phyloP scores from a whole-genome alignment of 140 eudicot species.

The Stevia rebaudiana region DNA sequence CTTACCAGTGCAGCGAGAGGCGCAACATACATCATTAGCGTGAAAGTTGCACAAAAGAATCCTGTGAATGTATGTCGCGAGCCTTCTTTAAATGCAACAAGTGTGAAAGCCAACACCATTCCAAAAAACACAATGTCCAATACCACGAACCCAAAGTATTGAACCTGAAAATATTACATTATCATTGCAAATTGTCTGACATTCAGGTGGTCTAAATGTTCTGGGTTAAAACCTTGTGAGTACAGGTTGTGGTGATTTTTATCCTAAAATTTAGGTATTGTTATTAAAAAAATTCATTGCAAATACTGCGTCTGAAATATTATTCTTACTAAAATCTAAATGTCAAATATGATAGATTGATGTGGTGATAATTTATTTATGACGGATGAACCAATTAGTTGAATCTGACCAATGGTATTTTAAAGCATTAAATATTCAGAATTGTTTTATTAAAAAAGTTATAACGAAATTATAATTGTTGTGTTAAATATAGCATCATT shows the following conservation, averaged over 20 bases:
- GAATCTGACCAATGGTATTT: background rate
- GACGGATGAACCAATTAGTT: background rate
- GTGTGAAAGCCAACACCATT: constrained; percentile 42
- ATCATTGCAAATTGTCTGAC: no score
- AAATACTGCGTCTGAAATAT: background rate
- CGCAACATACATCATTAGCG: constrained; percentile 55
- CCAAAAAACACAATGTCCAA: constrained; percentile 53
- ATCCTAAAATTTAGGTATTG: no score
- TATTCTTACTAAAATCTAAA: no score
- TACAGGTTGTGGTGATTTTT: no score
- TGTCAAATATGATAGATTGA: no score
- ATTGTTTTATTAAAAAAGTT: background rate
- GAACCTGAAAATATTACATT: constrained; percentile 33
- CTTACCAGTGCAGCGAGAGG: constrained; percentile 73
- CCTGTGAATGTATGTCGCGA: constrained; percentile 56
- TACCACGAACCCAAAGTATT: constrained; percentile 38
- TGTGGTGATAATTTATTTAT: background rate
- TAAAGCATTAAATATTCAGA: background rate
- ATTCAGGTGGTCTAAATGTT: no score
- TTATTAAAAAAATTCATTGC: no score
- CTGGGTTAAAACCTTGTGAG: no score
- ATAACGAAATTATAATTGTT: no score
- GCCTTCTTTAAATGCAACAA: constrained; percentile 42
- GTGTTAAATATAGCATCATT: no score
- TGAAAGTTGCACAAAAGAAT: constrained; percentile 57